Percentiles rank a stretch among this genome's conserved stretches.
These are phyloP conservation scores for Saccharomycopsis vini DNA, from an alignment of 805 yeast species.

Conservation along the genomic window DNA sequence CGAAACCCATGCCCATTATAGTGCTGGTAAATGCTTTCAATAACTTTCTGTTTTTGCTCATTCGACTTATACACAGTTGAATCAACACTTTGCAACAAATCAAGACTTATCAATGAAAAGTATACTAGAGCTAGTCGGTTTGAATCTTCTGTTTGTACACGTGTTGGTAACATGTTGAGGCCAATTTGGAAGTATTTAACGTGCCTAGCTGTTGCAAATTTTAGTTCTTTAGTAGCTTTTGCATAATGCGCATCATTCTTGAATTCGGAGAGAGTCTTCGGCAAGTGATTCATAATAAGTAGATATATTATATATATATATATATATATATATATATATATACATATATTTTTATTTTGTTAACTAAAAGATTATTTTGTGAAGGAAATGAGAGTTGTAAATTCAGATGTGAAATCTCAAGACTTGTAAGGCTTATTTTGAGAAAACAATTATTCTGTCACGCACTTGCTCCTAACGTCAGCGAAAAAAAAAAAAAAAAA, in stretches of 20 bases:
- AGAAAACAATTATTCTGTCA: no score
- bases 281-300: slow-evolving; percentile 4
- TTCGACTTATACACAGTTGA: slow-evolving; percentile 24
- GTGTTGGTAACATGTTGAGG: slow-evolving; percentile 44
- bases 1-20: slow-evolving; percentile 45
- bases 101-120: slow-evolving; percentile 58
- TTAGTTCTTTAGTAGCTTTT: not conserved
- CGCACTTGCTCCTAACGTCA: no score
- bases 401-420: no score
- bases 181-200: slow-evolving; percentile 41
- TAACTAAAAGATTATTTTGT: no score
- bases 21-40: slow-evolving; percentile 40
- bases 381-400: no score
- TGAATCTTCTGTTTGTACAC: slow-evolving; percentile 55
- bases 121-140: slow-evolving; percentile 62
- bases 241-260: not conserved
- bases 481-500: no score
- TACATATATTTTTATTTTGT: no score
- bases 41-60: slow-evolving; percentile 26
- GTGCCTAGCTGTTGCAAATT: slow-evolving; percentile 23
- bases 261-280: slow-evolving; percentile 2
- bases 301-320: no score
- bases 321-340: no score
- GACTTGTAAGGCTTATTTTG: no score
- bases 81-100: slow-evolving; percentile 32